Evolutionary conservation across 352 stramenopile genomes (phyloP).

Genomic region (Phytophthora rubi): DNA sequence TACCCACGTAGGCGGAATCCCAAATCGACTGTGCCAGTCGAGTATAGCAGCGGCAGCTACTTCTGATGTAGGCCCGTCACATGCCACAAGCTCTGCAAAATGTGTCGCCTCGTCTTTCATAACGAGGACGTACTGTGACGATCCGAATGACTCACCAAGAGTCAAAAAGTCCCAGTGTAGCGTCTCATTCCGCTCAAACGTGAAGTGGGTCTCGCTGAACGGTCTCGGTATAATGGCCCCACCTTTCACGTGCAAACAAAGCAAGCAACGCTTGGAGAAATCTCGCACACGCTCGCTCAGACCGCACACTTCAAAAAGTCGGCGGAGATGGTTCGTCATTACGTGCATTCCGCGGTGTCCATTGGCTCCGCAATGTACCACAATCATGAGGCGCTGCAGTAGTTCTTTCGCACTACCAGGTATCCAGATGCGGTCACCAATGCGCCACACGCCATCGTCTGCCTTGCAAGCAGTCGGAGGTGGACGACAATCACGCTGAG

Average conservation of each 20-base stretch:
- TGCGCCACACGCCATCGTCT: background rate
- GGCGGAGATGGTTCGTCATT: background rate
- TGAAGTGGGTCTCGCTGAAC: background rate
- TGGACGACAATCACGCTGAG: background rate
- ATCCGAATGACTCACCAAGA: background rate
- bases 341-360: background rate
- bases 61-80: constrained; percentile 8
- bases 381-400: background rate
- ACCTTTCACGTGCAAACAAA: background rate
- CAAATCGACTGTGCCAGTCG: constrained; percentile 15
- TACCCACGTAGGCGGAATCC: constrained; percentile 27
- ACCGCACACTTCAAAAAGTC: background rate
- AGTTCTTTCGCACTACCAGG: background rate
- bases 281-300: background rate
- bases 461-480: background rate
- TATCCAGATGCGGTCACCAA: background rate
- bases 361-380: background rate
- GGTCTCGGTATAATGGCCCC: background rate
- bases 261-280: background rate
- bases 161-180: background rate
- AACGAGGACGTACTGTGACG: background rate
- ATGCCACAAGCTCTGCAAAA: background rate
- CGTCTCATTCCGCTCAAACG: background rate
- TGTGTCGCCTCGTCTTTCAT: background rate
- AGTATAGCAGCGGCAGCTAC: constrained; percentile 11